These are phyloP conservation scores for Ophiostoma himal-ulmi DNA, from an alignment of 2,329 filamentous ascomycete genomes.

Conservation along the genomic window DNA sequence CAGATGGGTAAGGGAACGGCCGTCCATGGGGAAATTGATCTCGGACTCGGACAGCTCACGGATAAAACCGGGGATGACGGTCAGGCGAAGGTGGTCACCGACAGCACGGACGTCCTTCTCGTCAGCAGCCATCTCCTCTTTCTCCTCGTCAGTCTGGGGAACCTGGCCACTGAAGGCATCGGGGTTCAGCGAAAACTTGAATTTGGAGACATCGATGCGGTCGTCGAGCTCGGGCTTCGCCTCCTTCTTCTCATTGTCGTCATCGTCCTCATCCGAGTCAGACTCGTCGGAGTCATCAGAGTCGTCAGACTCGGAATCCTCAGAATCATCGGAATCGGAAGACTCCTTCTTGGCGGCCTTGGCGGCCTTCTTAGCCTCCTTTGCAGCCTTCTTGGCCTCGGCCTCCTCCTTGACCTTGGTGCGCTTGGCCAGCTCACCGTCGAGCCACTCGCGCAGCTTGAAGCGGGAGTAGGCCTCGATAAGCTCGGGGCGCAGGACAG, in stretches of 20 bases:
- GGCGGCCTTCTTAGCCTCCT: conserved; percentile 6
- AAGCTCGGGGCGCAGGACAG: conserved; percentile 82
- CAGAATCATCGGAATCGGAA: not conserved
- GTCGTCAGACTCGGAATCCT: not conserved
- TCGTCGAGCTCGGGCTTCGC: conserved; percentile 41
- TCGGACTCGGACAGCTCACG: conserved; percentile 87
- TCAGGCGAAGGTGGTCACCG: conserved; percentile 68
- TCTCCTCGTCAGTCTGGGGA: conserved; percentile 86
- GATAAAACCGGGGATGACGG: conserved; percentile 77
- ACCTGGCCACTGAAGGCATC: conserved; percentile 91
- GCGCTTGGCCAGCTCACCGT: conserved; percentile 65
- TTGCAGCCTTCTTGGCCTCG: conserved; percentile 9
- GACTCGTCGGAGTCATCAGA: conserved; percentile 7
- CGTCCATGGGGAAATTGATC: conserved; percentile 97
- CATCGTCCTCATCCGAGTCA: conserved; percentile 7
- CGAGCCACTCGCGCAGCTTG: conserved; percentile 86
- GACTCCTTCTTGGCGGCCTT: conserved; percentile 8
- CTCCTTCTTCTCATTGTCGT: conserved; percentile 44
- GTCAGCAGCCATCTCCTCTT: conserved; percentile 72
- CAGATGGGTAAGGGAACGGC: conserved; percentile 78
- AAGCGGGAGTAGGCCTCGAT: conserved; percentile 78
- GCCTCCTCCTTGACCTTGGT: conserved; percentile 37
- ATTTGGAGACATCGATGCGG: conserved; percentile 78
- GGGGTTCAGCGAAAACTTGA: conserved; percentile 84
- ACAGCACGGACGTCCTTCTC: conserved; percentile 83